phyloP scores from a whole-genome alignment of 495 filamentous ascomycete genomes.

The Elasticomyces elasticus region DNA sequence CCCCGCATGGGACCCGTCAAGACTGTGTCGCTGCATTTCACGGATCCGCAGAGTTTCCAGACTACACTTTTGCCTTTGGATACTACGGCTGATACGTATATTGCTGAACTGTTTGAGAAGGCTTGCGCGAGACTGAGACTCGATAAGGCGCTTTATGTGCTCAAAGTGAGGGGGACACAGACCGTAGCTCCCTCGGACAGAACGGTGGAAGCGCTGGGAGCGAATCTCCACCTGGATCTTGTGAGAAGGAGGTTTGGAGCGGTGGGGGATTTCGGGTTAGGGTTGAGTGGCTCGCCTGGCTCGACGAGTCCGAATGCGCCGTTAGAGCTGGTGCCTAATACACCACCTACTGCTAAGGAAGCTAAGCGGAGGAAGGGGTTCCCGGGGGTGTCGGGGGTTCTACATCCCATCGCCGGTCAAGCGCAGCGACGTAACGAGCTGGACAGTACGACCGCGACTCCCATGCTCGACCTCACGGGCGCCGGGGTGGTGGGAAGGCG shows the following conservation, averaged over 20 bases:
- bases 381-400: not conserved
- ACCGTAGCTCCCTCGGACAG: slow-evolving; percentile 79
- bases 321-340: slow-evolving; percentile 42
- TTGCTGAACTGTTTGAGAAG: slow-evolving; percentile 85
- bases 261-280: slow-evolving; percentile 54
- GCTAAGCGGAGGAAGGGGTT: slow-evolving; percentile 12
- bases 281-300: slow-evolving; percentile 67
- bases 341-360: slow-evolving; percentile 26
- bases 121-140: slow-evolving; percentile 81
- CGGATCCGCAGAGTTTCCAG: slow-evolving; percentile 52
- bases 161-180: slow-evolving; percentile 76
- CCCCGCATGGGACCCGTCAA: slow-evolving; percentile 69
- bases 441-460: slow-evolving; percentile 4
- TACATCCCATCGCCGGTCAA: slow-evolving; percentile 3
- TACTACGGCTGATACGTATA: slow-evolving; percentile 85
- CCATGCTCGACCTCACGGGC: slow-evolving; percentile 31
- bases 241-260: slow-evolving; percentile 75
- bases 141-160: slow-evolving; percentile 79
- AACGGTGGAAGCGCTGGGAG: slow-evolving; percentile 79
- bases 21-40: slow-evolving; percentile 74
- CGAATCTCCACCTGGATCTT: slow-evolving; percentile 75
- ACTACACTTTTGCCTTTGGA: slow-evolving; percentile 59
- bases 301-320: slow-evolving; percentile 72
- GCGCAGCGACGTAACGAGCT: not conserved
- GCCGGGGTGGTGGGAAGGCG: slow-evolving; percentile 52